Conservation (phyloP, 768 basidiomycete genomes). For the Ramaria sp. region DNA sequence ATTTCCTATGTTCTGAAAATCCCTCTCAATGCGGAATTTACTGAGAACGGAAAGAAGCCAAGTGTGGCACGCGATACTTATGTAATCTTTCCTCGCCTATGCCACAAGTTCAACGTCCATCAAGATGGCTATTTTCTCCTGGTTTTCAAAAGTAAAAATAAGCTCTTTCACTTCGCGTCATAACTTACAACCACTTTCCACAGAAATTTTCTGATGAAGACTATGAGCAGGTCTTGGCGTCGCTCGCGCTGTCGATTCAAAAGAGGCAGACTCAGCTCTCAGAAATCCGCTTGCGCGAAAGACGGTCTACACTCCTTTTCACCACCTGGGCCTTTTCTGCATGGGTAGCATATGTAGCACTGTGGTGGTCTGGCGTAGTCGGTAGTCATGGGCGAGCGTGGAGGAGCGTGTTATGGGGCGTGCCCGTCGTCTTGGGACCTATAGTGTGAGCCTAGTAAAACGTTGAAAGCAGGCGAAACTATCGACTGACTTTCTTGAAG, state of each 20-base stretch:
- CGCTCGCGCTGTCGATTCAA: constrained; percentile 56
- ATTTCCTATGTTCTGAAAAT: too few species aligned
- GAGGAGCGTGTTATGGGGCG: constrained; percentile 21
- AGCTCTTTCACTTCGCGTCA: not conserved
- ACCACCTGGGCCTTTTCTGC: constrained; percentile 67
- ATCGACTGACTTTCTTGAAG: constrained; percentile 22
- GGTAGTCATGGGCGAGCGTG: constrained; percentile 27
- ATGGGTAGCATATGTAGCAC: constrained; percentile 61
- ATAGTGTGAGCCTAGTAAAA: constrained; percentile 50
- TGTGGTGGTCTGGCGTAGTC: constrained; percentile 61
- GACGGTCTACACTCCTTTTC: constrained; percentile 62
- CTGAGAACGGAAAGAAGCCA: too few species aligned
- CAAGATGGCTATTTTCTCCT: not conserved
- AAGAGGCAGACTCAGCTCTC: constrained; percentile 64
- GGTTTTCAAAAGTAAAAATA: not conserved
- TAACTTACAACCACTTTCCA: not conserved
- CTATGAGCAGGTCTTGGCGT: constrained; percentile 63
- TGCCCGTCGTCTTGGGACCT: constrained; percentile 64
- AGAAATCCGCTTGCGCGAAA: constrained; percentile 79
- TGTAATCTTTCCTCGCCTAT: not conserved
- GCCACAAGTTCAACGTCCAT: too few species aligned
- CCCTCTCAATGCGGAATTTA: too few species aligned
- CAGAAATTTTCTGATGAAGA: constrained; percentile 33
- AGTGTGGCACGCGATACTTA: too few species aligned
- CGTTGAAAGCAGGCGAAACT: not conserved